A percentile compares a stretch with the other conserved stretches of the same genome.
These are phyloP conservation scores for Catharanthus roseus DNA, from an alignment of 257 asterid genomes.

Conservation along the genomic window DNA sequence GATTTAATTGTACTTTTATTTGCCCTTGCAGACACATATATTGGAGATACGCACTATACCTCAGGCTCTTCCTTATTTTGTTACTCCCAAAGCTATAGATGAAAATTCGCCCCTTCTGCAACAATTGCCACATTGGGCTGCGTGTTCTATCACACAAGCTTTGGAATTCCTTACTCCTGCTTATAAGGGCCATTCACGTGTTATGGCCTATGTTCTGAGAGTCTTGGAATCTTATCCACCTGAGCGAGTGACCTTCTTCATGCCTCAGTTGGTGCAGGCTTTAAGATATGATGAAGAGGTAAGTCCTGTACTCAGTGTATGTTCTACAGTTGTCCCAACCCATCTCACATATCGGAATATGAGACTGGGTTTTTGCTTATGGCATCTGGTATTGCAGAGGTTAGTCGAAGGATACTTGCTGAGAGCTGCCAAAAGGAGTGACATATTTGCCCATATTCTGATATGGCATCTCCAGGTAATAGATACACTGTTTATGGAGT, in stretches of 20 bases:
- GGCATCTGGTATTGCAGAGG: slow-evolving; percentile 52
- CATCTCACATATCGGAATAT: not conserved
- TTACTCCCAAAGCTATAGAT: slow-evolving; percentile 88
- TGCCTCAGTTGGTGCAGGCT: slow-evolving; percentile 99
- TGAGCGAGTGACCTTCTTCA: slow-evolving; percentile 89
- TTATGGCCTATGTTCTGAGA: slow-evolving; percentile 98
- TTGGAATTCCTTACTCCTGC: slow-evolving; percentile 94
- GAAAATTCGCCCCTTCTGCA: slow-evolving; percentile 91
- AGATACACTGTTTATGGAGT: slow-evolving; percentile 5
- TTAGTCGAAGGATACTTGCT: slow-evolving; percentile 96
- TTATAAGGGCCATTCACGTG: slow-evolving; percentile 96
- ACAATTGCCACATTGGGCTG: slow-evolving; percentile 99
- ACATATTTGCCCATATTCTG: slow-evolving; percentile 89
- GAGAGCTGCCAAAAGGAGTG: slow-evolving; percentile 96
- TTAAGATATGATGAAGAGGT: slow-evolving; percentile 96
- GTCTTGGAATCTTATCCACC: slow-evolving; percentile 99
- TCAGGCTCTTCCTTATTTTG: slow-evolving; percentile 94
- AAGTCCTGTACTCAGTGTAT: slow-evolving; percentile 14
- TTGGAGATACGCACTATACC: slow-evolving; percentile 81
- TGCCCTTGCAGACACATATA: slow-evolving; percentile 56
- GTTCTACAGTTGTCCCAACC: not conserved
- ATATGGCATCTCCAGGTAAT: slow-evolving; percentile 97
- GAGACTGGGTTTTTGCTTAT: not conserved
- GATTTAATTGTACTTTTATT: not conserved
- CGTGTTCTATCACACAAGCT: slow-evolving; percentile 95